phyloP scores from a whole-genome alignment of 208 protist genomes.

The Acanthamoeba quina region DNA sequence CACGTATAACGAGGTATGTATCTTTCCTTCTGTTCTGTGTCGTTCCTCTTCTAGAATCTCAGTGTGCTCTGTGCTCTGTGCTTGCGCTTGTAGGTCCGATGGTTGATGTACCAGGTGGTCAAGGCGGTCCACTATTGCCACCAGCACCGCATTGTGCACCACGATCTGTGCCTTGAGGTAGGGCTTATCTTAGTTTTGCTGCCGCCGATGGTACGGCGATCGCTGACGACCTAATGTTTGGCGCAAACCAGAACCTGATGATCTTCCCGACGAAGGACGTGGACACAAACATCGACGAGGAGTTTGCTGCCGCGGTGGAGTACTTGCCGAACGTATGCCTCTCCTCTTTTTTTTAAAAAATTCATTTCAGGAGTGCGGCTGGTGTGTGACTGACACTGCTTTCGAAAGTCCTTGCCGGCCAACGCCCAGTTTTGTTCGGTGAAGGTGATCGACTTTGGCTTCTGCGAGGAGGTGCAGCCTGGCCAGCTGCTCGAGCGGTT shows the following conservation, averaged over 20 bases:
- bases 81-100: not conserved
- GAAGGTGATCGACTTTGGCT: slow-evolving; percentile 62
- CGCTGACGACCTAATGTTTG: not conserved
- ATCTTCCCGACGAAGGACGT: not conserved
- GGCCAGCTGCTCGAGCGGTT: slow-evolving; percentile 57
- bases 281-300: not conserved
- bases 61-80: not conserved
- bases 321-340: not conserved
- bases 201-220: too few relatives aligned
- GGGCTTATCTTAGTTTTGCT: too few relatives aligned
- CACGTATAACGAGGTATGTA: not conserved
- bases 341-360: too few relatives aligned
- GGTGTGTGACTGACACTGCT: not conserved
- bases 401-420: not conserved
- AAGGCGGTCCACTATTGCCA: slow-evolving; percentile 45
- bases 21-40: too few relatives aligned
- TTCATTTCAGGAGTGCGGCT: too few relatives aligned
- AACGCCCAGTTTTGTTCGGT: slow-evolving; percentile 28
- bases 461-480: slow-evolving; percentile 40
- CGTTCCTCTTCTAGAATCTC: too few relatives aligned
- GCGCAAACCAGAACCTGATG: not conserved
- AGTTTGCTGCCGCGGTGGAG: not conserved
- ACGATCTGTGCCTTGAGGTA: slow-evolving; percentile 56
- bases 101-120: slow-evolving; percentile 38
- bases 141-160: slow-evolving; percentile 22